Evolutionary conservation across 2,329 filamentous ascomycete genomes (phyloP), one percentile per base, ranked within the genome.

Genomic region (Phialophora chinensis): DNA sequence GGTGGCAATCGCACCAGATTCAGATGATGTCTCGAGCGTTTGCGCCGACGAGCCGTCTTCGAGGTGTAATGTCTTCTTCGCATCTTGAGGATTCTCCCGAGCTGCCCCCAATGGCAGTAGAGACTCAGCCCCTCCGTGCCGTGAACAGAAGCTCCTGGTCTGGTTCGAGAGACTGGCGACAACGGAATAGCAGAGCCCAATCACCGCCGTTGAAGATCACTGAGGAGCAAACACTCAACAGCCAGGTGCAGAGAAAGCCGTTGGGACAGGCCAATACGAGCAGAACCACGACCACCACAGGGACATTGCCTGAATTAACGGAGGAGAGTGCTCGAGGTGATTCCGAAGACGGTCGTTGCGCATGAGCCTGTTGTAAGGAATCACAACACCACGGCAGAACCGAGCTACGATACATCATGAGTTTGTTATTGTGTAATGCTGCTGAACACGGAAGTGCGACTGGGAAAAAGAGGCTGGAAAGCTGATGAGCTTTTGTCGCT

Each of bases 21-120:
- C 64, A 67, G 20, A 71, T 66, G 65, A 71, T 71, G 56, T 63
- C 65, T 14, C 50, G 65, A 35, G 63, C 67, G 4, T 63, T 69
- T 38, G 65, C 66, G n/a, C 66, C 69, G 20, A 66, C 65, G 56
- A 68, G 62, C 27, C 63, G 61, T 23, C 47, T 33, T 11, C 57
- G 60, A 23, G 58, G 60, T 11, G 47, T 65, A 29, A 64, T 63
- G 29, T 54, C 23, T 20, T 14, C 56, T 8, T 4, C 47, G 10
- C 29, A 44, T 20, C 47, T 66, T 14, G 59, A 63, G n/a, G 65
- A 63, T 35, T 42, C 58, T 20, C 59, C 42, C 27, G 38, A 65
- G 33, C 44, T 57, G 27, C 44, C 61, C 7, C 47, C 57, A 8
- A 56, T 52, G 6, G 53, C 60, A 17, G 56, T 60, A 23, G 56